A percentile compares a stretch with the other conserved stretches of the same genome.
phyloP scores from a whole-genome alignment of 1,284 basidiomycete species.

The Ceratobasidium sp. region DNA sequence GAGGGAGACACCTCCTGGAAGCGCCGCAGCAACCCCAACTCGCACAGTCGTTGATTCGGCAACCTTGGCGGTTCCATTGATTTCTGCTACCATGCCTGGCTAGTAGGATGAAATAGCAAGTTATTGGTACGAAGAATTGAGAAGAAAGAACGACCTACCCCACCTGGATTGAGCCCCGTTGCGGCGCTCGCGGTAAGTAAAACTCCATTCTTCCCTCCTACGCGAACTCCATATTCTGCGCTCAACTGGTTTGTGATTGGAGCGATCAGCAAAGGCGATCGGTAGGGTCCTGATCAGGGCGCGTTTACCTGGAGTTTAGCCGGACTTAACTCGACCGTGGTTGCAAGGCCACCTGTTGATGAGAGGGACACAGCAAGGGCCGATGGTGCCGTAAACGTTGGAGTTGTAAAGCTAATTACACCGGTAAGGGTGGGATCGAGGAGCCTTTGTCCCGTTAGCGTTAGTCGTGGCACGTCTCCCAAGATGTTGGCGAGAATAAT shows the following conservation, averaged over 20 bases:
- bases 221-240: slow-evolving; percentile 24
- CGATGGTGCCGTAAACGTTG: slow-evolving; percentile 16
- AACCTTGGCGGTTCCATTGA: slow-evolving; percentile 24
- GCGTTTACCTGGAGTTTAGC: slow-evolving; percentile 23
- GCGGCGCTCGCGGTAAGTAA: slow-evolving; percentile 18
- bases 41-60: slow-evolving; percentile 33
- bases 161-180: neutral
- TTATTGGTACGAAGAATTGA: slow-evolving; percentile 1
- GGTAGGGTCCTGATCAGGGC: neutral
- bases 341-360: slow-evolving; percentile 18
- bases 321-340: slow-evolving; percentile 25
- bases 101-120: neutral
- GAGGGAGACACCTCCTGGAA: slow-evolving; percentile 23
- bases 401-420: slow-evolving; percentile 35
- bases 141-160: slow-evolving; percentile 9
- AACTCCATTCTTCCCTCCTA: slow-evolving; percentile 30
- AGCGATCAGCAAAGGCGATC: neutral
- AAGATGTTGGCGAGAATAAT: slow-evolving; percentile 16
- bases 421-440: slow-evolving; percentile 36
- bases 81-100: slow-evolving; percentile 31
- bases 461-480: slow-evolving; percentile 32
- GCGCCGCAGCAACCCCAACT: slow-evolving; percentile 17
- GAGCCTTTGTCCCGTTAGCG: slow-evolving; percentile 21
- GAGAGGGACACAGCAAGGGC: slow-evolving; percentile 35
- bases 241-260: slow-evolving; percentile 13